phyloP scores from a whole-genome alignment of 2,329 filamentous ascomycete genomes.

The Cordyceps cicadae region DNA sequence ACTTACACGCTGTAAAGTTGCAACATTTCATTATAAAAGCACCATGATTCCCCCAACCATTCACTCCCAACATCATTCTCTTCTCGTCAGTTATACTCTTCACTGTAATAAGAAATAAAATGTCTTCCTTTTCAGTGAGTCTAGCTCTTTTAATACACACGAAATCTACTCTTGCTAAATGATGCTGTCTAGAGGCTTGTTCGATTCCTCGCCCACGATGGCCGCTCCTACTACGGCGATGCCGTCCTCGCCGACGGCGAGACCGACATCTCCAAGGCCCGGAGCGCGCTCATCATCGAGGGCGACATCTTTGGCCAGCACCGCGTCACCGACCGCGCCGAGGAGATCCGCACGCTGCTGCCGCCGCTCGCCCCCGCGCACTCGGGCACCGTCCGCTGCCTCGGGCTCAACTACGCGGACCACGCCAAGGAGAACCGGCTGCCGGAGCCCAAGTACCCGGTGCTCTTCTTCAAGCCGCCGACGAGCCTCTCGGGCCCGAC shows the following conservation, averaged over 20 bases:
- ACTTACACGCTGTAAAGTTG: not conserved
- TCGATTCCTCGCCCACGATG: slow-evolving; percentile 64
- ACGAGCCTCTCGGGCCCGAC: slow-evolving; percentile 57
- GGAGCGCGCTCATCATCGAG: slow-evolving; percentile 52
- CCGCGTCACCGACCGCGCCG: slow-evolving; percentile 53
- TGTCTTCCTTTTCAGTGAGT: slow-evolving; percentile 12
- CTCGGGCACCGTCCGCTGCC: slow-evolving; percentile 57
- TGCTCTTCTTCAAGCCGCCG: slow-evolving; percentile 58
- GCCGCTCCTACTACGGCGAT: slow-evolving; percentile 64
- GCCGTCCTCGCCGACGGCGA: slow-evolving; percentile 56
- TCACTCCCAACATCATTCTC: not conserved
- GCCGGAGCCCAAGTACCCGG: slow-evolving; percentile 60
- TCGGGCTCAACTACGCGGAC: slow-evolving; percentile 64
- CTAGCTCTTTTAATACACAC: not conserved
- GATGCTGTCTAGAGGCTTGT: slow-evolving; percentile 50
- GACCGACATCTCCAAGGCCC: slow-evolving; percentile 52
- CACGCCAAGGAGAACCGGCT: slow-evolving; percentile 64
- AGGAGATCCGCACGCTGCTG: slow-evolving; percentile 48
- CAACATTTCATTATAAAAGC: not conserved
- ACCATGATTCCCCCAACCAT: not conserved
- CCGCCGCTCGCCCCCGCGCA: slow-evolving; percentile 55
- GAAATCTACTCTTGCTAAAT: slow-evolving; percentile 1
- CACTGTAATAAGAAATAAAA: slow-evolving; percentile 1
- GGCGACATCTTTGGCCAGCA: slow-evolving; percentile 60
- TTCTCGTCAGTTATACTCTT: not conserved